phyloP scores from a whole-genome alignment of 208 protist genomes.

The Crithidia acanthocephali region DNA sequence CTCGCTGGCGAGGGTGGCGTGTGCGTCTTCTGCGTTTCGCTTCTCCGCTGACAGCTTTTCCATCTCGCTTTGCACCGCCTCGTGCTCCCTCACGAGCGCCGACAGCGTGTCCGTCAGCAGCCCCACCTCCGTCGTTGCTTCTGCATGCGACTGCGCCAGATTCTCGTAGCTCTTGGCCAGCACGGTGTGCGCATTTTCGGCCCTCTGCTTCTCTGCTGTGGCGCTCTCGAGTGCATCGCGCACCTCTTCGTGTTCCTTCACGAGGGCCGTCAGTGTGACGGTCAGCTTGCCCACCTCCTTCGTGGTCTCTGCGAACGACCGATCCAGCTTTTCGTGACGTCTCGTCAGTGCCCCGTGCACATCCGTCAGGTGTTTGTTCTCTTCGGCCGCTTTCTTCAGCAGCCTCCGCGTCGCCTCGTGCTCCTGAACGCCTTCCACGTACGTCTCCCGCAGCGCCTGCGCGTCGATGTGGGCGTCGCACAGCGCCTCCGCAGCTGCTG shows the following conservation, averaged over 20 bases:
- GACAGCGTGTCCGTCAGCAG: background rate
- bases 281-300: slow-evolving; percentile 7
- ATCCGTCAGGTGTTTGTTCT: background rate
- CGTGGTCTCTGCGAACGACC: background rate
- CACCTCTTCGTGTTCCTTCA: background rate
- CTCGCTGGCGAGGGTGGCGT: background rate
- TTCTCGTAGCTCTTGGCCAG: no score
- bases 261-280: background rate
- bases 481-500: background rate
- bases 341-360: background rate
- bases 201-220: background rate
- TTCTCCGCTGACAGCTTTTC: background rate
- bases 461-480: background rate
- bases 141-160: no score
- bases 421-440: slow-evolving; percentile 7
- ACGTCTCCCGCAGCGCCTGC: slow-evolving; percentile 10
- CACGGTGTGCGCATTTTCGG: no score
- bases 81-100: background rate
- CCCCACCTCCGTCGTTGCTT: no score
- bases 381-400: background rate
- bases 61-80: background rate
- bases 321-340: background rate
- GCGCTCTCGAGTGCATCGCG: background rate
- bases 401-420: slow-evolving; percentile 7
- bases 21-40: background rate